Evolutionary conservation across 1,284 basidiomycete genomes (phyloP), one percentile per base, ranked within the genome.

Genomic region (Fistulinella cinereoalba): DNA sequence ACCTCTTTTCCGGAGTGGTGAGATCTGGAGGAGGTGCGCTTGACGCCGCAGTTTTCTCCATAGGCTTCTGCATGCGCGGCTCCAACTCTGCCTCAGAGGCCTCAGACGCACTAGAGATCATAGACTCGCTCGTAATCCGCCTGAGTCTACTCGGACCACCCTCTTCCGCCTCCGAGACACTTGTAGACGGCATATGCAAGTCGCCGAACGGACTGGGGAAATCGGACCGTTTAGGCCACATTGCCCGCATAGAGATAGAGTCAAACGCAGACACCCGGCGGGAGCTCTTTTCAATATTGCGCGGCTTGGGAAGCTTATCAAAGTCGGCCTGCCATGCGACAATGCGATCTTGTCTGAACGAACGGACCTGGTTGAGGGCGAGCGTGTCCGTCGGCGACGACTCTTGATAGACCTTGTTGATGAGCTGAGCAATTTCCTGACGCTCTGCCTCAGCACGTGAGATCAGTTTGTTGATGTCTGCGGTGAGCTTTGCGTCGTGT

Each of bases 291-390:
- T 81, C 79, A 21, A 51, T n/a, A 32, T 42, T 61, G 46, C 80
- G 77, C 3, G 80, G 79, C 58, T 84, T 88, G 3, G 85, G 87
- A 47, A 83, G 71, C 44, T 77, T 77, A 58, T 90, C 85, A 60
- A 94, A 92, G 59, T 92, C 88, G 48, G 81, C 79, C 62, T 97
- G 94, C 92, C 95, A 98, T 34, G 89, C 89, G n/a, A 97, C 92
- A 43, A 97, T 93, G 66, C 88, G 90, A 61, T 97, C 92, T 69
- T 97, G 95, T 34, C 95, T 77, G 47, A 85, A 84, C 4, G 90
- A 83, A 39, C 94, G 83, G 7, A 96, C 91, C 49, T 84, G 81
- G 56, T 96, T 98, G 49, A 98, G 76, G 38, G 86, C 88, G 32
- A 97, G 77, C 1, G 93, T 95, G 62, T 97, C 92, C 15, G 83